phyloP scores from a whole-genome alignment of 1,284 basidiomycete genomes.

The Cryptococcus sp. region DNA sequence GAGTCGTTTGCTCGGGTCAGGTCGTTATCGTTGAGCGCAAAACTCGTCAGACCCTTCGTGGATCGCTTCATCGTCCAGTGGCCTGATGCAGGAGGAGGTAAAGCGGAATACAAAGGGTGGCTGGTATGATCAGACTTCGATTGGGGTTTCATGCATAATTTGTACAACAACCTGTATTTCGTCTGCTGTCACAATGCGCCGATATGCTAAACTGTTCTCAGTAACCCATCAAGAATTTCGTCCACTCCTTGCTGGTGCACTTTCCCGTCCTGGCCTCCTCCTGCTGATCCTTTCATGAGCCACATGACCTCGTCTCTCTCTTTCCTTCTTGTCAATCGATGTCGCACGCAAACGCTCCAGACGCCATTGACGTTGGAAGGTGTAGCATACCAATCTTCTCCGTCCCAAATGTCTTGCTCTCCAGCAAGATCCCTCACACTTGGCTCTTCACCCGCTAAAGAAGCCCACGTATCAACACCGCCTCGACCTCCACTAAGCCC shows the following conservation, averaged over 20 bases:
- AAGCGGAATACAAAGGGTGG: conserved; percentile 21
- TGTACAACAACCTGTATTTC: conserved; percentile 6
- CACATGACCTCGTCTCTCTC: conserved; percentile 39
- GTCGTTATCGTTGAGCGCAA: conserved; percentile 80
- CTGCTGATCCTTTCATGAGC: conserved; percentile 27
- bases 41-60: conserved; percentile 73
- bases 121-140: conserved; percentile 17
- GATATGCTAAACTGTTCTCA: conserved; percentile 9
- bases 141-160: conserved; percentile 5
- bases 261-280: background rate
- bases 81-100: conserved; percentile 60
- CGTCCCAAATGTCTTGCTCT: conserved; percentile 5
- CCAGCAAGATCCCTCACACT: conserved; percentile 4
- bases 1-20: conserved; percentile 92
- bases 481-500: conserved; percentile 34
- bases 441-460: conserved; percentile 42
- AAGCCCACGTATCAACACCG: conserved; percentile 41
- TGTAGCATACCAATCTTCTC: conserved; percentile 32
- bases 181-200: background rate
- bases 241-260: conserved; percentile 1
- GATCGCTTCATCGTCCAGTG: conserved; percentile 89
- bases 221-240: conserved; percentile 16
- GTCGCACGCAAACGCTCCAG: conserved; percentile 33
- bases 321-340: conserved; percentile 32
- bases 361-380: conserved; percentile 37